These are phyloP conservation scores for Xylaria intraflava DNA, from an alignment of 495 filamentous ascomycete species.

Conservation along the genomic window DNA sequence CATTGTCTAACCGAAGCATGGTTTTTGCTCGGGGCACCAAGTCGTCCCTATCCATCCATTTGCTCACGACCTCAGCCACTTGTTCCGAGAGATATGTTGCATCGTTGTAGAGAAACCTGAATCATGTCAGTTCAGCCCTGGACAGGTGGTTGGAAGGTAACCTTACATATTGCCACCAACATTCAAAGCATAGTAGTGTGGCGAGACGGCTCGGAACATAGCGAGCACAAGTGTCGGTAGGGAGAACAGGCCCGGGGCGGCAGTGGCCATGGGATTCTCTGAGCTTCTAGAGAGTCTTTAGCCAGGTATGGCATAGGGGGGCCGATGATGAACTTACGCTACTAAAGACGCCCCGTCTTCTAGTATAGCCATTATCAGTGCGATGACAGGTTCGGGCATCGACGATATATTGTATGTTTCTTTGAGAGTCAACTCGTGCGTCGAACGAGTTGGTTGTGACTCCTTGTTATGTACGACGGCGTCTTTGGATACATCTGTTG, in stretches of 20 bases:
- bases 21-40: conserved; percentile 40
- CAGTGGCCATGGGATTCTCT: conserved; percentile 53
- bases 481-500: conserved; percentile 16
- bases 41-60: conserved; percentile 43
- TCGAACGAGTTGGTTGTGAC: conserved; percentile 6
- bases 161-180: conserved; percentile 67
- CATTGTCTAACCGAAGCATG: conserved; percentile 57
- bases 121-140: conserved; percentile 9
- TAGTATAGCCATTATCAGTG: conserved; percentile 62
- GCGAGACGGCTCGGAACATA: conserved; percentile 83
- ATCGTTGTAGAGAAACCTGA: conserved; percentile 86
- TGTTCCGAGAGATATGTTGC: conserved; percentile 67
- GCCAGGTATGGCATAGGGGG: background rate
- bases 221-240: conserved; percentile 80
- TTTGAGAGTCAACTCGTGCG: conserved; percentile 60
- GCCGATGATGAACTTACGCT: conserved; percentile 32
- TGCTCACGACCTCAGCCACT: conserved; percentile 52
- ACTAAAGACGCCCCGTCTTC: conserved; percentile 61
- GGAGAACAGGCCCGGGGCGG: conserved; percentile 66
- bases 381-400: conserved; percentile 69
- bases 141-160: background rate
- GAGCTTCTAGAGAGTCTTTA: conserved; percentile 22
- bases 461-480: background rate
- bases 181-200: conserved; percentile 65
- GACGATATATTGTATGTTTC: conserved; percentile 85